Conservation (phyloP, 306 rosid species). For the Calophaca sinica region DNA sequence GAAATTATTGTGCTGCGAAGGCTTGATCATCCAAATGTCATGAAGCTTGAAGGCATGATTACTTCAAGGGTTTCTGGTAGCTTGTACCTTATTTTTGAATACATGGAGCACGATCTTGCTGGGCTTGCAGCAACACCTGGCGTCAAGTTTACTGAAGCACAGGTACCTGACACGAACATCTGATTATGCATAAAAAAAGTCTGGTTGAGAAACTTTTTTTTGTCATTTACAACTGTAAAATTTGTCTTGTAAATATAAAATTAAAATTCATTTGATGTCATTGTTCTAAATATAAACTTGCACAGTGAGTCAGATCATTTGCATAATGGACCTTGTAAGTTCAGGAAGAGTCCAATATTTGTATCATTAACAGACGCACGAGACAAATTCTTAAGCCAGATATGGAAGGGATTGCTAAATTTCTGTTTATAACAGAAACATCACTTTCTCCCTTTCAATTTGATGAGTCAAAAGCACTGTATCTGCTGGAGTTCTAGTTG, state of each 20-base stretch:
- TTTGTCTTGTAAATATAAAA: background rate
- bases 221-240: background rate
- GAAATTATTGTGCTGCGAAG: constrained; percentile 74
- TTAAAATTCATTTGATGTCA: too few relatives aligned
- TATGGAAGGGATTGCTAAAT: too few relatives aligned
- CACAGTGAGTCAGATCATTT: background rate
- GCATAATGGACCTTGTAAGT: too few relatives aligned
- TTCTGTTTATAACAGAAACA: too few relatives aligned
- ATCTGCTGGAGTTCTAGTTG: too few relatives aligned
- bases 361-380: too few relatives aligned
- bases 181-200: background rate
- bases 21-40: constrained; percentile 92
- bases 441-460: too few relatives aligned
- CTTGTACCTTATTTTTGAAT: constrained; percentile 84
- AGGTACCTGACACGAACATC: constrained; percentile 55
- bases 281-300: background rate
- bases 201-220: background rate
- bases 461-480: too few relatives aligned
- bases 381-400: too few relatives aligned
- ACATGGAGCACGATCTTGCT: constrained; percentile 90
- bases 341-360: too few relatives aligned
- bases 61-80: constrained; percentile 86
- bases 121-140: constrained; percentile 71
- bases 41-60: constrained; percentile 90
- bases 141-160: constrained; percentile 73